Conservation (phyloP, 768 basidiomycete species). For the Pluteus cervinus region DNA sequence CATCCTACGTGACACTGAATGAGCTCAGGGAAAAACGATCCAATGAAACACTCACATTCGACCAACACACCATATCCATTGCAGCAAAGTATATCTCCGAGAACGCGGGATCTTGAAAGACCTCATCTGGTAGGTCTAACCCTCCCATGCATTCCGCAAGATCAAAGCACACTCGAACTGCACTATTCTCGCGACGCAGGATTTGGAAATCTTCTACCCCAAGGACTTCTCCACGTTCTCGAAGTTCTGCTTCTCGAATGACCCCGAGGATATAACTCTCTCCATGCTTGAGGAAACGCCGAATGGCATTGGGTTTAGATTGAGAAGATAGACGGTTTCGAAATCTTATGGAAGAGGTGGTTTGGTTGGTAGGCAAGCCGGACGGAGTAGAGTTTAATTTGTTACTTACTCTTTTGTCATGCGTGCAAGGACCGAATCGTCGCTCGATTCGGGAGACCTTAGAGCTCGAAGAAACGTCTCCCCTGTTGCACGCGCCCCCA, state of each 20-base stretch:
- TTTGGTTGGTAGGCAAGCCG: too few relatives aligned
- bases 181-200: conserved; percentile 1
- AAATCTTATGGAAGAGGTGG: conserved; percentile 2
- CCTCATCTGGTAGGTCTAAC: conserved; percentile 35
- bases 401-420: conserved; percentile 1
- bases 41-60: conserved; percentile 26
- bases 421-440: background rate
- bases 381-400: background rate
- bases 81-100: conserved; percentile 28
- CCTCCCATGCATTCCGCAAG: conserved; percentile 12
- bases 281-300: too few relatives aligned
- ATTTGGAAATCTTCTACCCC: background rate
- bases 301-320: too few relatives aligned
- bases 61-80: conserved; percentile 36
- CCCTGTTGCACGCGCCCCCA: background rate
- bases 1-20: conserved; percentile 33
- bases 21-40: conserved; percentile 7
- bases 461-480: too few relatives aligned
- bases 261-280: background rate
- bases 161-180: background rate
- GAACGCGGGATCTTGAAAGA: conserved; percentile 31
- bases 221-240: background rate
- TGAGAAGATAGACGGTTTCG: background rate
- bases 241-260: background rate
- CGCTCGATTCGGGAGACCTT: background rate